These are phyloP conservation scores for Cicer arietinum DNA, from an alignment of 306 rosid species.

Conservation along the genomic window DNA sequence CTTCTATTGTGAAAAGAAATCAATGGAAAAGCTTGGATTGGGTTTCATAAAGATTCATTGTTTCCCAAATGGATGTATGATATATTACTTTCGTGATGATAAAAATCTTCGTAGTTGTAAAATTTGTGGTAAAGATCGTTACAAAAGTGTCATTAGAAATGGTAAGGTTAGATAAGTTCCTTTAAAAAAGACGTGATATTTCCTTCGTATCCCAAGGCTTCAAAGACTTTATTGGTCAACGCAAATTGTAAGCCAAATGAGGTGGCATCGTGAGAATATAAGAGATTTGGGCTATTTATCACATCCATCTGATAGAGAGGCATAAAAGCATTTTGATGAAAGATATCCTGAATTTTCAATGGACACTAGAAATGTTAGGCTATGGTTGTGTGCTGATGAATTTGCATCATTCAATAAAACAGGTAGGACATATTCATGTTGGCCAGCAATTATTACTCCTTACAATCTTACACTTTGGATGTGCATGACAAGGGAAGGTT, in stretches of 20 bases:
- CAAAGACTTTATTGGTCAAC: background rate
- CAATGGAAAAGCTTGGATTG: background rate
- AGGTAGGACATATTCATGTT: background rate
- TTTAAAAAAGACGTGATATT: background rate
- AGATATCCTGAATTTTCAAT: background rate
- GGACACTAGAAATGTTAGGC: background rate
- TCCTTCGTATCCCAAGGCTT: background rate
- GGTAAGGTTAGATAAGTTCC: background rate
- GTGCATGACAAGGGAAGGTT: background rate
- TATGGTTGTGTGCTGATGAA: background rate
- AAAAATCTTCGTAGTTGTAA: background rate
- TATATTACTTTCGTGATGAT: background rate
- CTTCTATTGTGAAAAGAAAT: background rate
- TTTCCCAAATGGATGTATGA: background rate
- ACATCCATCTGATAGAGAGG: background rate
- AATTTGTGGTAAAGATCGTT: background rate
- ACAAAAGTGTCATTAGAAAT: background rate
- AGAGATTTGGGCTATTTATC: background rate
- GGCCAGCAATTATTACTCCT: background rate
- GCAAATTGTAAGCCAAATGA: background rate
- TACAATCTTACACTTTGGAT: background rate
- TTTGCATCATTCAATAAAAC: background rate
- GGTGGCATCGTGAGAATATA: background rate
- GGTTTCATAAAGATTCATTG: conserved; percentile 22
- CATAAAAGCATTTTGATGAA: background rate